A percentile compares a stretch with the other conserved stretches of the same genome.
phyloP scores from a whole-genome alignment of 2,329 filamentous ascomycete species.

The Alternaria novae-zelandiae region DNA sequence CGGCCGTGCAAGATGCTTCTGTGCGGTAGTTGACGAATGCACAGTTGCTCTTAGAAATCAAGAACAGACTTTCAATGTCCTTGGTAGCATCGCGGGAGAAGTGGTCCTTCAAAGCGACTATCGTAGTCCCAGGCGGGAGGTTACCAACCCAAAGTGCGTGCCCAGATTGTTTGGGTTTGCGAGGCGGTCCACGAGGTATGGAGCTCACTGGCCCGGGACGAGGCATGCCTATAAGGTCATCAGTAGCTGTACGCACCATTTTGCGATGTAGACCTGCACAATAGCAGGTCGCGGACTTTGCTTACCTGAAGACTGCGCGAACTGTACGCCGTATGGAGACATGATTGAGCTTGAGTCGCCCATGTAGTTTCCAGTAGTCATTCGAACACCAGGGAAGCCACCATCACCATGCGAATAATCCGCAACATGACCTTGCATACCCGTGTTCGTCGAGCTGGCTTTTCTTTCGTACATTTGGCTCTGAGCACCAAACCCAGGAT shows the following conservation, averaged over 20 bases:
- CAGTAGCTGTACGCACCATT: background rate
- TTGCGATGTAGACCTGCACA: background rate
- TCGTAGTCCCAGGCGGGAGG: slow-evolving; percentile 79
- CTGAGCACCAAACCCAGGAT: slow-evolving; percentile 33
- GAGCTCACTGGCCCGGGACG: slow-evolving; percentile 37
- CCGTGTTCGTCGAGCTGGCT: slow-evolving; percentile 28
- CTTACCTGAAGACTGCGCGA: slow-evolving; percentile 31
- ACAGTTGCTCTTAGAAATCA: slow-evolving; percentile 97
- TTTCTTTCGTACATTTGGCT: slow-evolving; percentile 40
- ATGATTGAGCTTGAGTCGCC: slow-evolving; percentile 24
- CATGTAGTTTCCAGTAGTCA: slow-evolving; percentile 17
- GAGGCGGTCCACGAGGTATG: slow-evolving; percentile 66
- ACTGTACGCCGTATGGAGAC: slow-evolving; percentile 23
- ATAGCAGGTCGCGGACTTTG: background rate
- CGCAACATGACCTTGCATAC: slow-evolving; percentile 27
- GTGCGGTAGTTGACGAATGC: slow-evolving; percentile 95
- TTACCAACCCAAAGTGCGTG: slow-evolving; percentile 97
- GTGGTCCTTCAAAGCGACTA: slow-evolving; percentile 87
- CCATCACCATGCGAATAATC: slow-evolving; percentile 31
- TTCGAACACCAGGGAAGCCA: slow-evolving; percentile 21
- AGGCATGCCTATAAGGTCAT: slow-evolving; percentile 22
- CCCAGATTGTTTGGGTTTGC: slow-evolving; percentile 73
- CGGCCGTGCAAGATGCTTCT: slow-evolving; percentile 74
- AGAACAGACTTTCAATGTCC: slow-evolving; percentile 84
- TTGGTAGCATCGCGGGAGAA: slow-evolving; percentile 78